These are phyloP conservation scores for Boletellus ananiceps DNA, from an alignment of 768 basidiomycete genomes.

Conservation along the genomic window DNA sequence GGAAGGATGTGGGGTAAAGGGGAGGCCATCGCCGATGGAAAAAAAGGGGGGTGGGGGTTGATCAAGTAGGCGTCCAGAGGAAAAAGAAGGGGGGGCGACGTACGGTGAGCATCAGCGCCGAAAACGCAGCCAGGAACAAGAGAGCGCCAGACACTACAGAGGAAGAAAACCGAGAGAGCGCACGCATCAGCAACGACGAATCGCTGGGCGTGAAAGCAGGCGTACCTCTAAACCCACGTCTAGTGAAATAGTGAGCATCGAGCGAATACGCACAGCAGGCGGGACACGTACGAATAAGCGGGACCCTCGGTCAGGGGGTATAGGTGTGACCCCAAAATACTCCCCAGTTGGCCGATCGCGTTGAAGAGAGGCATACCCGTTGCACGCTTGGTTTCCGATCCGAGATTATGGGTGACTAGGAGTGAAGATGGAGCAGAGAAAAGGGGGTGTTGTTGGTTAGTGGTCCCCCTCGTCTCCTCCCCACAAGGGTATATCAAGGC, in stretches of 20 bases:
- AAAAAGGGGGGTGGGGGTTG: background rate
- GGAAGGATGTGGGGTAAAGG: no score
- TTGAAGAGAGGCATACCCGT: slow-evolving; percentile 40
- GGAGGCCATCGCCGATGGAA: no score
- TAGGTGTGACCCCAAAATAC: slow-evolving; percentile 38
- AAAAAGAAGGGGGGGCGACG: background rate
- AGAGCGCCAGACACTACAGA: slow-evolving; percentile 16
- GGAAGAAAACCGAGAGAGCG: no score
- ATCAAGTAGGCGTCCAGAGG: no score
- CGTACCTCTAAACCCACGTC: slow-evolving; percentile 5
- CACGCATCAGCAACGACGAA: no score
- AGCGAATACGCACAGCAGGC: background rate
- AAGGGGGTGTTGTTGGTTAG: background rate
- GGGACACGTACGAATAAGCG: slow-evolving; percentile 30
- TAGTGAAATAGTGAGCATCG: background rate
- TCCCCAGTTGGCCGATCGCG: slow-evolving; percentile 40
- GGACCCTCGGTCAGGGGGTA: slow-evolving; percentile 41
- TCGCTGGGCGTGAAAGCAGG: background rate
- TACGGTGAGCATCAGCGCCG: slow-evolving; percentile 20
- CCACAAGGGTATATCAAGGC: no score
- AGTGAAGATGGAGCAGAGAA: background rate
- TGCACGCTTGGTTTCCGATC: slow-evolving; percentile 44
- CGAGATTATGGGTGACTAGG: slow-evolving; percentile 40
- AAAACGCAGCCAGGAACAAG: slow-evolving; percentile 22
- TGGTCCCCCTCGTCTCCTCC: background rate